Percentiles rank a stretch among this genome's conserved stretches.
phyloP scores from a whole-genome alignment of 805 yeast genomes.

The Wickerhamomyces kurtzmanii region DNA sequence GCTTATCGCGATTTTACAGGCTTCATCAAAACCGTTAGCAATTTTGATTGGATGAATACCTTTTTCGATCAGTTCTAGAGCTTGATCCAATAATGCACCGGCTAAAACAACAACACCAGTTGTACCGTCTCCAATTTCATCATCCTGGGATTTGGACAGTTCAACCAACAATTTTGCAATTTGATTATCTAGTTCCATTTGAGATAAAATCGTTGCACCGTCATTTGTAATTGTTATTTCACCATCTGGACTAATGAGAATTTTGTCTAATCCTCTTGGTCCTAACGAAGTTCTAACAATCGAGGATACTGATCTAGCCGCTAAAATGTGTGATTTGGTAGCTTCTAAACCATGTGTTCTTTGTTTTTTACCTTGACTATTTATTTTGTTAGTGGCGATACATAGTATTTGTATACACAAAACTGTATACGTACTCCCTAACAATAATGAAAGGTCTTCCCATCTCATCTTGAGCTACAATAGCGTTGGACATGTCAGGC shows the following conservation, averaged over 20 bases:
- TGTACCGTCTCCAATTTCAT: conserved; percentile 98
- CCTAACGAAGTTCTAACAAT: conserved; percentile 91
- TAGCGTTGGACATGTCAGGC: conserved; percentile 97
- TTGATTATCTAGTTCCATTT: conserved; percentile 93
- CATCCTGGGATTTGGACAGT: conserved; percentile 90
- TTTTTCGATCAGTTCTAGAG: conserved; percentile 86
- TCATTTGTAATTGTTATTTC: conserved; percentile 97
- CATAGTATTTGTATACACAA: conserved; percentile 30
- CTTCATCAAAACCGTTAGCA: conserved; percentile 96
- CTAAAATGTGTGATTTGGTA: conserved; percentile 76
- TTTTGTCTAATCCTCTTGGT: conserved; percentile 97
- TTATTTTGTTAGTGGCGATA: no score
- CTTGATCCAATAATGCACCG: conserved; percentile 89
- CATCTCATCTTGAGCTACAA: conserved; percentile 98
- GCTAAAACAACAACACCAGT: conserved; percentile 98
- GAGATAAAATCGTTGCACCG: conserved; percentile 93
- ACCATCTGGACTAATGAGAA: conserved; percentile 90
- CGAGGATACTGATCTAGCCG: conserved; percentile 91
- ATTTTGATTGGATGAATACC: conserved; percentile 96
- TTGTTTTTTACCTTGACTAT: conserved; percentile 48
- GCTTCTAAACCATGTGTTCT: conserved; percentile 77
- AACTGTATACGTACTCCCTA: no score
- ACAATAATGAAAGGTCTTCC: conserved; percentile 98
- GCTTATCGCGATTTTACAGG: conserved; percentile 81
- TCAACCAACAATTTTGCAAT: conserved; percentile 94